A percentile compares a stretch with the other conserved stretches of the same genome.
phyloP scores from a whole-genome alignment of 441 rosid genomes.

The Codiaeum variegatum region DNA sequence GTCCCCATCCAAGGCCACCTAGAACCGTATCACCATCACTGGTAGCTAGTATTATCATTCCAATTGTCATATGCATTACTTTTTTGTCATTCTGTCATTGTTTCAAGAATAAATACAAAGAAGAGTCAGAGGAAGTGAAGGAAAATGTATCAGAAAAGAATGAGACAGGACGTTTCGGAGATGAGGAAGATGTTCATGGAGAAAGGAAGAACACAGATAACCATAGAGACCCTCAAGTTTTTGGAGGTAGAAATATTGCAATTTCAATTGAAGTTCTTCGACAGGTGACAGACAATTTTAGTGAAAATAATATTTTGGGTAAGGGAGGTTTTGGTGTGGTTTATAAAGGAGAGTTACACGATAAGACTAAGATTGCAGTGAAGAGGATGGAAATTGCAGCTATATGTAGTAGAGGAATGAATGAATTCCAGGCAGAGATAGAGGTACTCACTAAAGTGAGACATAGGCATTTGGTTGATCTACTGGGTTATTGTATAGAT shows the following conservation, averaged over 20 bases:
- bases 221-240: not conserved
- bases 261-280: constrained; percentile 59
- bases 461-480: constrained; percentile 70
- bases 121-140: not conserved
- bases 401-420: constrained; percentile 47
- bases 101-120: not conserved
- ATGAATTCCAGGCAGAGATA: constrained; percentile 70
- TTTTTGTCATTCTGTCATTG: constrained; percentile 17
- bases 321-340: constrained; percentile 78
- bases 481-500: constrained; percentile 64
- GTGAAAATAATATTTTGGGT: constrained; percentile 51
- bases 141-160: not conserved
- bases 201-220: not conserved
- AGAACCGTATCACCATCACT: not conserved
- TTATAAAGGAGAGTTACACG: constrained; percentile 56
- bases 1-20: not conserved
- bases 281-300: constrained; percentile 59
- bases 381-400: constrained; percentile 62
- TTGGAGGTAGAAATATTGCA: constrained; percentile 44
- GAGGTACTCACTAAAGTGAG: constrained; percentile 67
- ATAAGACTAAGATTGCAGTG: constrained; percentile 47
- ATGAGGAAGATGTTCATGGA: not conserved
- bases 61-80: constrained; percentile 27
- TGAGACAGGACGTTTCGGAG: constrained; percentile 9
- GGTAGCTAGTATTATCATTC: not conserved